A percentile compares a stretch with the other conserved stretches of the same genome.
Conservation (phyloP, 768 basidiomycete genomes). For the Pholiota molesta region DNA sequence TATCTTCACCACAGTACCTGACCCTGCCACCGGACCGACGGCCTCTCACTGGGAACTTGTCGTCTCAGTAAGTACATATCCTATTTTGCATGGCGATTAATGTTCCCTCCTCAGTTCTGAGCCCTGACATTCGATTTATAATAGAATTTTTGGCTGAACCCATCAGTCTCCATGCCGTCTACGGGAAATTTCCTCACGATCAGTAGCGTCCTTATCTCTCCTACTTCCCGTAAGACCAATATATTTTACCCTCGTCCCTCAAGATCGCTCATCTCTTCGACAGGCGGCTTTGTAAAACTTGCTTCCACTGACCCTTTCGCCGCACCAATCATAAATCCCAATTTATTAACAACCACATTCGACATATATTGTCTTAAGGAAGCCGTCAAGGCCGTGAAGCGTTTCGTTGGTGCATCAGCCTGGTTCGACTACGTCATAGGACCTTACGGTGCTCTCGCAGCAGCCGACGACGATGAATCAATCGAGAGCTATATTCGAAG, state of each 20-base stretch:
- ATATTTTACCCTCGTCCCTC: neutral
- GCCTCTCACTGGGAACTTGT: neutral
- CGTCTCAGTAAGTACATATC: neutral
- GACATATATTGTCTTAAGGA: constrained; percentile 31
- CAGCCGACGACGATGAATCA: constrained; percentile 24
- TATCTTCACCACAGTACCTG: neutral
- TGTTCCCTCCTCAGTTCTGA: neutral
- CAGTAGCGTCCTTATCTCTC: neutral
- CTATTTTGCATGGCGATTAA: neutral
- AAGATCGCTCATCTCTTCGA: neutral
- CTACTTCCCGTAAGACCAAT: neutral
- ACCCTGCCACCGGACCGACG: neutral
- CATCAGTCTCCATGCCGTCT: neutral
- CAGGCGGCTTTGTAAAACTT: constrained; percentile 40
- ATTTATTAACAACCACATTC: constrained; percentile 36
- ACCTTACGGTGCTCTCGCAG: constrained; percentile 19
- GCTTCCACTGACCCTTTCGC: constrained; percentile 50
- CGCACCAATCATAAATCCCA: constrained; percentile 50
- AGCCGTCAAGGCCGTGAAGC: constrained; percentile 20
- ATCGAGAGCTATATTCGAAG: constrained; percentile 26
- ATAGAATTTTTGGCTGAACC: neutral
- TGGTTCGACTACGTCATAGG: constrained; percentile 32
- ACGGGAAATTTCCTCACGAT: neutral
- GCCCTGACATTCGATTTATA: neutral
- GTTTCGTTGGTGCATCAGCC: constrained; percentile 26